These are phyloP conservation scores for Thalassiosira profunda DNA, from an alignment of 108 stramenopile species.

Conservation along the genomic window DNA sequence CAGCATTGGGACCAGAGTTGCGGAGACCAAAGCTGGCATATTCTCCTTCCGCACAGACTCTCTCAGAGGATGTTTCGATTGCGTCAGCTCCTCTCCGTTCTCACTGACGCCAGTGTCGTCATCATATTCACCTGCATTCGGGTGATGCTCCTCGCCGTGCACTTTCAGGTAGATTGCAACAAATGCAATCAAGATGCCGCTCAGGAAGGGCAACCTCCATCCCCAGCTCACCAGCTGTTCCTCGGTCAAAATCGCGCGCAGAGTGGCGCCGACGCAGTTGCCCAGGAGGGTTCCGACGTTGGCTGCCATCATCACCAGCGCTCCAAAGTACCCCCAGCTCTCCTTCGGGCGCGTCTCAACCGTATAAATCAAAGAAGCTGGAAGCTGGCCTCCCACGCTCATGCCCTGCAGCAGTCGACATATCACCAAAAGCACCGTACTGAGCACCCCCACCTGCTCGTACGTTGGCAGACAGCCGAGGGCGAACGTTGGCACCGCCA, in stretches of 20 bases:
- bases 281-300: slow-evolving; percentile 70
- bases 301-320: slow-evolving; percentile 60
- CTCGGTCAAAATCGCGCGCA: slow-evolving; percentile 59
- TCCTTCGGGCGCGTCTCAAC: slow-evolving; percentile 53
- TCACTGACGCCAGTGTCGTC: too few species aligned
- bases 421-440: slow-evolving; percentile 67
- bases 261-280: slow-evolving; percentile 53
- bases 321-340: slow-evolving; percentile 75
- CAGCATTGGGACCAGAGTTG: slow-evolving; percentile 64
- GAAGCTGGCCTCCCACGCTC: slow-evolving; percentile 89
- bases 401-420: slow-evolving; percentile 89
- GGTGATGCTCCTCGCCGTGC: slow-evolving; percentile 56
- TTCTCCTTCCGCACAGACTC: slow-evolving; percentile 60
- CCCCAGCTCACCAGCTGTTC: slow-evolving; percentile 64
- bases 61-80: slow-evolving; percentile 47
- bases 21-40: slow-evolving; percentile 51
- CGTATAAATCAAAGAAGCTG: slow-evolving; percentile 73
- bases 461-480: slow-evolving; percentile 91
- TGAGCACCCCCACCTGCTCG: slow-evolving; percentile 56
- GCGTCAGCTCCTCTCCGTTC: background rate
- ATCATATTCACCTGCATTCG: slow-evolving; percentile 48
- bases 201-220: slow-evolving; percentile 78
- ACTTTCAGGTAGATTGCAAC: slow-evolving; percentile 55
- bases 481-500: slow-evolving; percentile 83
- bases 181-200: slow-evolving; percentile 65